Evolutionary conservation across 345 rosid genomes (phyloP), one percentile per base, ranked within the genome.

Genomic region (Camelina sativa): DNA sequence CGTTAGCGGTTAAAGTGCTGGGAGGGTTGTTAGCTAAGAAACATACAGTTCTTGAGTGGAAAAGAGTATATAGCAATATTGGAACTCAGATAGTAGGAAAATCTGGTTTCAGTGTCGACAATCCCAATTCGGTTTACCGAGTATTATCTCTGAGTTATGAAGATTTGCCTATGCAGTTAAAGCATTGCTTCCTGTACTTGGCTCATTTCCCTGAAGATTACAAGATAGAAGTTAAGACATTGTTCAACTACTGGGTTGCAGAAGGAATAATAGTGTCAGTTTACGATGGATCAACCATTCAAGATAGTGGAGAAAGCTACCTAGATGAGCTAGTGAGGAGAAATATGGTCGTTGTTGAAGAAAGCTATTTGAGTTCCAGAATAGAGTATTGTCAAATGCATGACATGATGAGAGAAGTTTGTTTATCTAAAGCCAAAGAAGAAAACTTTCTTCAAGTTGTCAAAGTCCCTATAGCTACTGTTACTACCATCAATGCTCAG

Each of bases 161-260:
- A 32, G 78, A 74, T 65, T 35, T 74, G 59, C 59, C 73, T 2
- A 34, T 46, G 66, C 16, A 19, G 13, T 50, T 74, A 37, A 74
- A 74, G 58, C 73, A 74, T 23, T 74, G 73, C 40, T 74, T 75
- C 16, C 73, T 66, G 58, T 46, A 25, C 71, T 50, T 74, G 6
- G 79, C 73, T 4, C 62, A 75, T 75, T 75, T 75, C 25, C 69
- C 79, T 0, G 73, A 67, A 75, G 58, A 77, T 55, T 72, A 12
- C 13, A 69, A 71, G 4, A 87, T 87, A 62, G 43, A 71, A 0
- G 59, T 52, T 0, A 40, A 69, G 12, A 81, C 38, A 38, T 44
- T 87, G 48, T 55, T 80, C 46, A 67, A 40, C 8, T 71, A 82
- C 46, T 87, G 84, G 90, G 65, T 62, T 58, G 84, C 84, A 13